Evolutionary conservation across 345 rosid genomes (phyloP), one percentile per base, ranked within the genome.

Genomic region (Jatropha curcas): DNA sequence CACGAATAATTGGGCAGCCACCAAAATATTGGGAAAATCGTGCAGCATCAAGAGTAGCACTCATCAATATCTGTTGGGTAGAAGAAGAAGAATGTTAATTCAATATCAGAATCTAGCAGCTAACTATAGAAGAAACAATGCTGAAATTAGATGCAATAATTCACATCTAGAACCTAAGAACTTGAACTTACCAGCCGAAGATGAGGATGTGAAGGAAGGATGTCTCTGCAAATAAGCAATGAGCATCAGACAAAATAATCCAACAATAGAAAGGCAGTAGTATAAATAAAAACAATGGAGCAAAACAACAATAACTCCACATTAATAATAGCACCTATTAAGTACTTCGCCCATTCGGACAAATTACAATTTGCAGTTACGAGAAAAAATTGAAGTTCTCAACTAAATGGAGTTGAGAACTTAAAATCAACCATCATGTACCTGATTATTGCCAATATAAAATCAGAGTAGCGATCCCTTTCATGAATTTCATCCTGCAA

Each of bases 401-500:
- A 53, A 7, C 14, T 28, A 25, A 60, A 67, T 37, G n/a, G 27
- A 24, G 35, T 33, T 34, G n/a, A 31, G 41, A 68, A 68, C 53
- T 39, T 30, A 30, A 63, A 65, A 68, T 50, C 66, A 68, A 58
- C 22, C 9, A 22, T 51, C 46, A 68, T 53, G 24, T 82, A 94
- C 98, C 98, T 94, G 76, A 94, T 74, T 71, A 92, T 89, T 72
- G 98, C 91, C 87, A 94, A 74, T 84, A 90, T 89, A 81, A 94
- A 86, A 86, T 94, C 98, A n/a, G 93, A 90, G 83, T 82, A 90
- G 84, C 93, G 85, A 82, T 94, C 98, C 80, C 98, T 89, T 82
- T 94, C 98, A 79, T 94, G 98, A 72, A 94, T 87, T 86, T 94
- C 98, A 84, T 94, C 98, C 98, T 94, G 81, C 82, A 75, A 80